A percentile compares a stretch with the other conserved stretches of the same genome.
phyloP scores from a whole-genome alignment of 106 monocot species.

The Dendrobium huoshanense region DNA sequence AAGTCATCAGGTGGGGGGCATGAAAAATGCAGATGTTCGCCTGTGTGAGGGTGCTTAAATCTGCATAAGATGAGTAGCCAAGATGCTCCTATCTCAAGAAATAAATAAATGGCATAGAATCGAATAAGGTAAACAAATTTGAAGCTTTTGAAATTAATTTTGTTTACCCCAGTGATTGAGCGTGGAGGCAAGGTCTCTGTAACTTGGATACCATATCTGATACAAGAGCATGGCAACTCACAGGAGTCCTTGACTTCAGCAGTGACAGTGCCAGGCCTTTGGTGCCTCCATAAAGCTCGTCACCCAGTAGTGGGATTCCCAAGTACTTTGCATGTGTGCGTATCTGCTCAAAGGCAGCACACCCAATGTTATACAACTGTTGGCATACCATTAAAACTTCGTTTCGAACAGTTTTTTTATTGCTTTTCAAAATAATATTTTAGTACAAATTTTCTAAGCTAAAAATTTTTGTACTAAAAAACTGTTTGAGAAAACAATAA shows the following conservation, averaged over 20 bases:
- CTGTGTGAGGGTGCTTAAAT: constrained; percentile 74
- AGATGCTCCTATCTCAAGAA: neutral
- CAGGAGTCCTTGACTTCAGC: constrained; percentile 42
- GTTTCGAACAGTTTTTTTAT: too few species aligned
- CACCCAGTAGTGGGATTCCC: constrained; percentile 76
- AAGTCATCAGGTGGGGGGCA: constrained; percentile 83
- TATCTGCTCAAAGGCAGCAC: constrained; percentile 35
- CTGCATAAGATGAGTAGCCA: constrained; percentile 24
- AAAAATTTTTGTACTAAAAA: too few species aligned
- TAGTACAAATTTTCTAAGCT: too few species aligned
- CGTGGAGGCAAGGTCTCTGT: constrained; percentile 87
- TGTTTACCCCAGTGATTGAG: constrained; percentile 70
- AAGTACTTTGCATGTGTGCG: constrained; percentile 84
- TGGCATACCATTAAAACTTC: neutral
- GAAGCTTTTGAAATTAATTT: neutral
- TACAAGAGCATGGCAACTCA: constrained; percentile 26
- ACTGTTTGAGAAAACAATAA: too few species aligned
- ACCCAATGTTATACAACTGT: neutral
- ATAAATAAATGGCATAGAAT: neutral
- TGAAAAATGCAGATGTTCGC: constrained; percentile 54
- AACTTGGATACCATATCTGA: constrained; percentile 49
- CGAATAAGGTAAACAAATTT: neutral
- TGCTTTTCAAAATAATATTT: too few species aligned
- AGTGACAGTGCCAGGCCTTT: constrained; percentile 73
- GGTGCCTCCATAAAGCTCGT: constrained; percentile 94